Evolutionary conservation across 306 rosid genomes (phyloP).

Genomic region (Castanea sativa): DNA sequence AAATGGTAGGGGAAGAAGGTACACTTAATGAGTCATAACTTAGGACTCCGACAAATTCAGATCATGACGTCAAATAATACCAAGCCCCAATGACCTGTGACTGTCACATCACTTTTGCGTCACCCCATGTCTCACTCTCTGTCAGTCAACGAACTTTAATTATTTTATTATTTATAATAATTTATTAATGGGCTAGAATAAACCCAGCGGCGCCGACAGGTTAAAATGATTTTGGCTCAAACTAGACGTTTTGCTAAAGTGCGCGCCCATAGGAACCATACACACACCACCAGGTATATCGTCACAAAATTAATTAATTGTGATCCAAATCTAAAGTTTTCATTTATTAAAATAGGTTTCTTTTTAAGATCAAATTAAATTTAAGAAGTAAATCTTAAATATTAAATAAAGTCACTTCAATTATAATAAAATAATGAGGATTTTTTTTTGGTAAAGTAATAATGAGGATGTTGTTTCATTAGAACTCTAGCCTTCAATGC

Average conservation of each 20-base stretch:
- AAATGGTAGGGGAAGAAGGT: not conserved
- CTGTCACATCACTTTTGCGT: conserved; percentile 30
- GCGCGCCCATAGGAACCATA: conserved; percentile 5
- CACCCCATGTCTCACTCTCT: conserved; percentile 31
- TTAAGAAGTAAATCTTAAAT: too few relatives aligned
- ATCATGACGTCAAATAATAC: conserved; percentile 22
- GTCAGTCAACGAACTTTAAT: conserved; percentile 26
- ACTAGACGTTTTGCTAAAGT: not conserved
- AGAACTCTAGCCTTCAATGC: too few relatives aligned
- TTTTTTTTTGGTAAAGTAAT: too few relatives aligned
- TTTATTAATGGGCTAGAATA: not conserved
- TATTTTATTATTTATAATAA: not conserved
- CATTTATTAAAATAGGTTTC: too few relatives aligned
- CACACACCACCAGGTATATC: not conserved
- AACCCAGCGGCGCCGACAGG: conserved; percentile 35
- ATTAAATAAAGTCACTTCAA: too few relatives aligned
- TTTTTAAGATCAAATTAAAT: too few relatives aligned
- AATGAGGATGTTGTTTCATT: too few relatives aligned
- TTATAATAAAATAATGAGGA: too few relatives aligned
- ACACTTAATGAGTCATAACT: not conserved
- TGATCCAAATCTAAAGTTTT: too few relatives aligned
- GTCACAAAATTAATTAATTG: too few relatives aligned
- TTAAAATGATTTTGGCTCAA: not conserved
- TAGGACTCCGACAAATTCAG: conserved; percentile 27
- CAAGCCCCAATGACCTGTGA: not conserved